Percentiles rank a stretch among this genome's conserved stretches.
phyloP scores from a whole-genome alignment of 208 protist genomes.

The Acanthamoeba healyi region DNA sequence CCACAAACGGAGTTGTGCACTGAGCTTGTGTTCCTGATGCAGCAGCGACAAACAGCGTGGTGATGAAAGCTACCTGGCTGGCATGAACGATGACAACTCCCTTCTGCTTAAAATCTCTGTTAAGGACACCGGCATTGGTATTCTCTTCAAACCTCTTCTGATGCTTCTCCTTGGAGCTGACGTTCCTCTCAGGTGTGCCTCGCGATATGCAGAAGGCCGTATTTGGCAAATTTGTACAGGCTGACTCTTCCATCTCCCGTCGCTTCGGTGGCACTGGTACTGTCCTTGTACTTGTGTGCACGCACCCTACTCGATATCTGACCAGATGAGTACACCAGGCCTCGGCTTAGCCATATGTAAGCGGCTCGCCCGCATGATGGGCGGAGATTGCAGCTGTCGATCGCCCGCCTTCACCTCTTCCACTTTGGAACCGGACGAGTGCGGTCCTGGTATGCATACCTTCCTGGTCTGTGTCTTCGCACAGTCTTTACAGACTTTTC shows the following conservation, averaged over 20 bases:
- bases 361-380: constrained; percentile 16
- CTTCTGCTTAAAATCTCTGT: constrained; percentile 7
- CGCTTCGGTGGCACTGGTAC: constrained; percentile 44
- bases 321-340: background rate
- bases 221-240: constrained; percentile 49
- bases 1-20: too few relatives aligned
- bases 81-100: constrained; percentile 16
- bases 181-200: background rate
- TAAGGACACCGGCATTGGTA: constrained; percentile 45
- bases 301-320: too few relatives aligned
- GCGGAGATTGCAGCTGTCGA: constrained; percentile 52
- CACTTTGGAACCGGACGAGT: background rate
- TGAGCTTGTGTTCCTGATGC: too few relatives aligned
- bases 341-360: constrained; percentile 64
- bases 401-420: background rate
- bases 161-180: background rate
- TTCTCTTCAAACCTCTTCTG: background rate
- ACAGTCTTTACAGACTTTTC: background rate
- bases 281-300: background rate
- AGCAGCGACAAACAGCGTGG: background rate
- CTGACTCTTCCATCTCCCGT: constrained; percentile 58
- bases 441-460: background rate
- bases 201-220: background rate
- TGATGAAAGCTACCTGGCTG: background rate
- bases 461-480: background rate